Evolutionary conservation across 1,139 yeast species (phyloP).

Genomic region (Ogataea hybrid): DNA sequence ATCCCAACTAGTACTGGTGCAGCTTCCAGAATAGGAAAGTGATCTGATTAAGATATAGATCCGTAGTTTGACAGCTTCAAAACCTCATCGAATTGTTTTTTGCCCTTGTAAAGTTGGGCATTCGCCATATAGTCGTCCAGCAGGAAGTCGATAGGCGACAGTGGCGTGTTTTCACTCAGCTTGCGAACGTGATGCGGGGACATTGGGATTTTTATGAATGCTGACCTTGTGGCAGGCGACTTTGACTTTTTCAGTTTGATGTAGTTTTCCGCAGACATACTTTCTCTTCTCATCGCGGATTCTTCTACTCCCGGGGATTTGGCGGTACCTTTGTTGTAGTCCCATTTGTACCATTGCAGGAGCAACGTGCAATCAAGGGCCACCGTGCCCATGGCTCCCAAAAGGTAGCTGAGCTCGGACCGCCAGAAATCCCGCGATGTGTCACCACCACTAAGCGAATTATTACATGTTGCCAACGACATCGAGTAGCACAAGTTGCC

Average conservation of each 20-base stretch:
- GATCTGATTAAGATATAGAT: slow-evolving; percentile 3
- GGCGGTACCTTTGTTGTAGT: slow-evolving; percentile 11
- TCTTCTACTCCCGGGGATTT: not conserved
- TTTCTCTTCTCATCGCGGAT: not conserved
- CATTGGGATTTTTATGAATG: slow-evolving; percentile 21
- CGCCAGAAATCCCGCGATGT: slow-evolving; percentile 29
- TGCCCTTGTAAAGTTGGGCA: slow-evolving; percentile 2
- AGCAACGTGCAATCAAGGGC: slow-evolving; percentile 27
- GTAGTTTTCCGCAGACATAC: slow-evolving; percentile 5
- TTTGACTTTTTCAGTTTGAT: slow-evolving; percentile 5
- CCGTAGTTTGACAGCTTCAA: slow-evolving; percentile 9
- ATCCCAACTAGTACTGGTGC: not conserved
- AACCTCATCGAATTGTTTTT: slow-evolving; percentile 4
- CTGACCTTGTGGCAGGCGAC: slow-evolving; percentile 8
- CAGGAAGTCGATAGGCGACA: slow-evolving; percentile 34
- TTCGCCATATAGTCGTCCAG: slow-evolving; percentile 26
- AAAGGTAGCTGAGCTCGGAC: slow-evolving; percentile 31
- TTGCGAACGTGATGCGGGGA: slow-evolving; percentile 31
- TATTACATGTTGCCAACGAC: slow-evolving; percentile 54
- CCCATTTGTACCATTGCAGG: slow-evolving; percentile 32
- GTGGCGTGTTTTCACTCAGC: slow-evolving; percentile 31
- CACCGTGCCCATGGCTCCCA: slow-evolving; percentile 34
- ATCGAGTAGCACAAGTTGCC: slow-evolving; percentile 83
- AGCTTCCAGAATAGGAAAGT: slow-evolving; percentile 5
- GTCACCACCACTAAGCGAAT: slow-evolving; percentile 30